Evolutionary conservation across 2,329 filamentous ascomycete genomes (phyloP).

Genomic region (Calonectria montana): DNA sequence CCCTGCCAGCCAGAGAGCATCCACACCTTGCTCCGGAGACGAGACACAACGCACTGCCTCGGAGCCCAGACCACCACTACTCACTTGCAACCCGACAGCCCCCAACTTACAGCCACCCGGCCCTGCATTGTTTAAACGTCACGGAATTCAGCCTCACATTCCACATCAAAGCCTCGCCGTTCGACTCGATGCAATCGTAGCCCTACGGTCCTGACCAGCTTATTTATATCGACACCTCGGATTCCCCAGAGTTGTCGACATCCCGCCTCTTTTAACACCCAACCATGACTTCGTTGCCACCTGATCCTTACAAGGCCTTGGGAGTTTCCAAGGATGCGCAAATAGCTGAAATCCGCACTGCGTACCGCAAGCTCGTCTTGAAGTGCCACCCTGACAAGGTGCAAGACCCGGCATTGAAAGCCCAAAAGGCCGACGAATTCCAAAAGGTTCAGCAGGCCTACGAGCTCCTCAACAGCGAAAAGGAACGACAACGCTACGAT

Average conservation of each 20-base stretch:
- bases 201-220: conserved; percentile 21
- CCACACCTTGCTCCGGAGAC: conserved; percentile 40
- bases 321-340: conserved; percentile 80
- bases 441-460: conserved; percentile 94
- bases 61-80: conserved; percentile 42
- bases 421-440: conserved; percentile 86
- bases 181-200: conserved; percentile 41
- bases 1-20: conserved; percentile 4
- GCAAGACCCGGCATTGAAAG: conserved; percentile 80
- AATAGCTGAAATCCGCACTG: conserved; percentile 77
- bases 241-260: conserved; percentile 21
- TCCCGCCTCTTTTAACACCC: conserved; percentile 18
- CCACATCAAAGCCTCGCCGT: conserved; percentile 35
- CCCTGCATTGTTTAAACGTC: conserved; percentile 29
- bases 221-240: conserved; percentile 27
- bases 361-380: conserved; percentile 87
- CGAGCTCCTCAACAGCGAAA: conserved; percentile 86
- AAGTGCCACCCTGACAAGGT: conserved; percentile 95
- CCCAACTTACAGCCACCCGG: conserved; percentile 39
- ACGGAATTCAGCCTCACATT: conserved; percentile 38
- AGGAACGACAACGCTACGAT: conserved; percentile 80
- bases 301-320: conserved; percentile 84
- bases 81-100: conserved; percentile 26
- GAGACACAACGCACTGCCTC: conserved; percentile 43
- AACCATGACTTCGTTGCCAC: conserved; percentile 63